Percentiles rank a stretch among this genome's conserved stretches.
Conservation (phyloP, 1,139 yeast species). For the Schwanniomyces etchellsii region DNA sequence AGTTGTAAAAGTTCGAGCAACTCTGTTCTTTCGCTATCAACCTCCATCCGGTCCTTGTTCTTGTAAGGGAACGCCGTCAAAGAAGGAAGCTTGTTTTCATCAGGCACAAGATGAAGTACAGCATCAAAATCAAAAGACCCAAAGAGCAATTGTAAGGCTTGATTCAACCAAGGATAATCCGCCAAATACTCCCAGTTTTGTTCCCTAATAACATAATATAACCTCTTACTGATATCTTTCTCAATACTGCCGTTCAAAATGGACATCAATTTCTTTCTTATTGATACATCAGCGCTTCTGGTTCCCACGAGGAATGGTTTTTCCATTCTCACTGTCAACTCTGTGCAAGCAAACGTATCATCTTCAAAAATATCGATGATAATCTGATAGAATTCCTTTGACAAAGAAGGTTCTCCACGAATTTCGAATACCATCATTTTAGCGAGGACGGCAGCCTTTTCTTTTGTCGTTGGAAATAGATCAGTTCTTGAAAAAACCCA, state of each 20-base stretch:
- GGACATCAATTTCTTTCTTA: constrained; percentile 74
- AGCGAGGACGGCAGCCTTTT: constrained; percentile 88
- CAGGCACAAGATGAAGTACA: constrained; percentile 36
- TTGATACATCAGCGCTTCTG: constrained; percentile 67
- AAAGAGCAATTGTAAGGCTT: constrained; percentile 80
- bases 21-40: constrained; percentile 16
- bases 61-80: constrained; percentile 42
- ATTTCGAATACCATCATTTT: constrained; percentile 93
- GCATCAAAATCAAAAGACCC: constrained; percentile 64
- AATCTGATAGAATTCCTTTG: constrained; percentile 78
- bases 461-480: constrained; percentile 90
- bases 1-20: constrained; percentile 35
- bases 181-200: constrained; percentile 97
- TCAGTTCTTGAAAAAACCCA: constrained; percentile 89
- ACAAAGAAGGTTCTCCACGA: constrained; percentile 76
- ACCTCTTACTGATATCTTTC: constrained; percentile 67
- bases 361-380: constrained; percentile 87
- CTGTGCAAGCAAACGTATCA: constrained; percentile 73
- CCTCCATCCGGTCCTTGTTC: constrained; percentile 19
- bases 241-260: constrained; percentile 80
- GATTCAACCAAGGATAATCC: constrained; percentile 92
- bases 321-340: constrained; percentile 91
- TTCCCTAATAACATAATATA: constrained; percentile 80
- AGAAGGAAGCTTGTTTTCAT: constrained; percentile 53
- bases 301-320: constrained; percentile 97